Percentiles rank a stretch among this genome's conserved stretches.
phyloP scores from a whole-genome alignment of 2,329 filamentous ascomycete species.

The Cladophialophora chaetospira region DNA sequence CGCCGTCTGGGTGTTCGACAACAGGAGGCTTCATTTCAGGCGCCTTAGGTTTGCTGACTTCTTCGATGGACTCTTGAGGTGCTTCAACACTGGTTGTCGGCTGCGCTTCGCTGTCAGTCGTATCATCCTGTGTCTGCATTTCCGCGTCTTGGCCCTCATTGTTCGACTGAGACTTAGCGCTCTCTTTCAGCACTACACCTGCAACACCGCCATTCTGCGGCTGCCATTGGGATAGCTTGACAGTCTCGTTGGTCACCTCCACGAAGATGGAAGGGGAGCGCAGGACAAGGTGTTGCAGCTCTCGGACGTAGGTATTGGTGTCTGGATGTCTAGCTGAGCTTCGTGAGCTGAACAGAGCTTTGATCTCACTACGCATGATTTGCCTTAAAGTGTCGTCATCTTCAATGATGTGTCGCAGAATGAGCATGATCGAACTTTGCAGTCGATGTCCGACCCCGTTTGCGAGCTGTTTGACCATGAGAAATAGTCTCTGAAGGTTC shows the following conservation, averaged over 20 bases:
- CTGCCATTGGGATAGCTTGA: conserved; percentile 59
- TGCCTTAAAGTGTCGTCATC: conserved; percentile 89
- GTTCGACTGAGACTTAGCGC: conserved; percentile 43
- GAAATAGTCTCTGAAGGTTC: conserved; percentile 85
- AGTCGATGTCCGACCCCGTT: conserved; percentile 76
- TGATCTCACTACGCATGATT: conserved; percentile 88
- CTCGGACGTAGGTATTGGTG: conserved; percentile 70
- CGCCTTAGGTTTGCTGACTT: conserved; percentile 54
- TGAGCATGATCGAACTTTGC: conserved; percentile 71
- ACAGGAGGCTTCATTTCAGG: conserved; percentile 76
- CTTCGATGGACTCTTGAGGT: conserved; percentile 22
- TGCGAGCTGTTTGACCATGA: conserved; percentile 92
- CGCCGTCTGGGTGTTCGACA: conserved; percentile 89
- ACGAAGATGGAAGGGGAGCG: conserved; percentile 85
- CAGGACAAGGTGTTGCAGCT: conserved; percentile 76
- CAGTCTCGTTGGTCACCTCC: conserved; percentile 79
- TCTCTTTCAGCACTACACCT: conserved; percentile 40
- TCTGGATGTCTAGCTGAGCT: conserved; percentile 62
- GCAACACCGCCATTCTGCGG: conserved; percentile 15
- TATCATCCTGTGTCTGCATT: not conserved
- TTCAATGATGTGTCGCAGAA: conserved; percentile 89
- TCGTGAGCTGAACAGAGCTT: conserved; percentile 68
- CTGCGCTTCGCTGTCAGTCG: conserved; percentile 5
- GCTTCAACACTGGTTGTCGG: conserved; percentile 33
- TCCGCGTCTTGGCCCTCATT: conserved; percentile 38